Base-by-base conservation (phyloP, 192 early-diverging fungal genomes). In the Entomortierella chlamydospora region DNA sequence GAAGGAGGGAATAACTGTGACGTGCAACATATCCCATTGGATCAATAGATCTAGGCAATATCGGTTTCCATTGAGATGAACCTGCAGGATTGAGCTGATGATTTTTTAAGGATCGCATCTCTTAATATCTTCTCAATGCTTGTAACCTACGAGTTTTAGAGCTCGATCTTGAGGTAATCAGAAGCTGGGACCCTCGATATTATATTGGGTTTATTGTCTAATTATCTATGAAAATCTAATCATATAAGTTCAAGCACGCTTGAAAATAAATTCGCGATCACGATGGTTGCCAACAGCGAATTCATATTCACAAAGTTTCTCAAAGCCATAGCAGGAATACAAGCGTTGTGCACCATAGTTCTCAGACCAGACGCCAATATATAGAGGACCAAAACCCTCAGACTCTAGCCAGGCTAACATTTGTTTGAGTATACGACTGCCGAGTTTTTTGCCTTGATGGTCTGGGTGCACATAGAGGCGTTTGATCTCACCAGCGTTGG, bases 331-430 rank as follows among this genome's bases (percentile, higher is more conserved):
- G 5, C 64, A 58, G 37, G 4, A 17, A 57, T 76, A 76, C 17
- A 77, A 26, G 37, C 73, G 73, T 11, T 77, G 73, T 7, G 66
- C 73, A 28, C 73, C 73, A 69, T 58, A 31, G 66, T 77, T 77
- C 61, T 64, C 66, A 26, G 73, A 77, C 73, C 73, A 77, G 47
- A 77, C 73, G 20, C 73, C 73, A 37, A 77, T 57, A 62, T 77
- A 77, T 17, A 77, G 29, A 22, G 66, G 66, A 17, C 34, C 39
- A 26, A 34, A 77, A 29, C 61, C 66, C 25, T 53, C 26, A 5
- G 62, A 53, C 4, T 15, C 61, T 1, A 77, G 56, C 73, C 73
- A 77, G 31, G 26, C 53, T 20, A 77, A 15, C 73, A 77, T 77
- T 30, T 23, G 31, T 31, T 77, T 25, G 47, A 77, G 20, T 6